Base-by-base conservation (phyloP, 176 grass and related monocot genomes). In the Pontederia crassipes region DNA sequence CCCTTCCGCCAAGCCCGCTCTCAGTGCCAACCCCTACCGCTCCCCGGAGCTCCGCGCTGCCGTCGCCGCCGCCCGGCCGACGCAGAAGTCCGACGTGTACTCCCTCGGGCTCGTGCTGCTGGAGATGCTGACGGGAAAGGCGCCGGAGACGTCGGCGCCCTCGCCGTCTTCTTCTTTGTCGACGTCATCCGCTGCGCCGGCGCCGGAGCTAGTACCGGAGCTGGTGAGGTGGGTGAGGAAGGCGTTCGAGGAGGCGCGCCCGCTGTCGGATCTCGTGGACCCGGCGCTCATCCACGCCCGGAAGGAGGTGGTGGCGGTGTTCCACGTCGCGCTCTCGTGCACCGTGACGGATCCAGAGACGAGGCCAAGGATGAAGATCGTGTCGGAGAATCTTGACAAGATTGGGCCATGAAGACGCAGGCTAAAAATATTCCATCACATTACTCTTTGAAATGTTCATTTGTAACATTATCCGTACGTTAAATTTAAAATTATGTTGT, bases 201-300 rank as follows among this genome's bases (percentile, higher is more conserved):
- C 75, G 17, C 35, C 62, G 12, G 87, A 97, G 69, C 71, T 85
- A 4, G 79, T 78, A 58, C 86, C 84, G 13, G 87, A 98, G 64
- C 62, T 98, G 71, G 93, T 89, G 79, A 77, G 62, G 17, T 98
- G 93, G 84, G 93, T 98, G 70, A 65, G 93, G 16, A 51, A 74
- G 26, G 88, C 93, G 13, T 98, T 98, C 78, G 73, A 85, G 79
- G 87, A 98, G 73, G 93, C 92, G 71, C 76, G 88, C 68, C 93
- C 93, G 17, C 75, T 98, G 64, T 92, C 84, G 68, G 93, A 98
- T 76, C 81, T 98, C 29, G 93, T 98, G n/a, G 93, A 98, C 76
- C 93, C 87, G 45, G 68, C 81, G 52, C 67, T 98, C 64, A 84
- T 98, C 59, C 87, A 92, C 55, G 93, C 93, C 59, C 92, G 92